Base-by-base conservation (phyloP, 2,329 filamentous ascomycete genomes). In the Didymella pinodella region DNA sequence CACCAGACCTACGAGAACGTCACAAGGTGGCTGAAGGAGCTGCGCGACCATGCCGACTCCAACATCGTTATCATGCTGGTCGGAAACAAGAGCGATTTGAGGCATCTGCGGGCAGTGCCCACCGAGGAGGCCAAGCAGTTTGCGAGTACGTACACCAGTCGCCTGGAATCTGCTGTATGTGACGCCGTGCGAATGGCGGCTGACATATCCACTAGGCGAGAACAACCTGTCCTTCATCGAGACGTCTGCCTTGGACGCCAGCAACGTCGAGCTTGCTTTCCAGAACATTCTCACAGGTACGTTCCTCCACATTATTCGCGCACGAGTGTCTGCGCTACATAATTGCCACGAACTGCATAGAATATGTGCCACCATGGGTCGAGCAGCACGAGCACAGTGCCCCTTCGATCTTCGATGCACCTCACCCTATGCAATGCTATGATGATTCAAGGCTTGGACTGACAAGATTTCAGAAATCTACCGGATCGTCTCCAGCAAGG, bases 21-120 rank as follows among this genome's bases (percentile, higher is more conserved):
- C 75, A 97, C 93, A 68, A 88, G 96, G 82, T 99, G 95, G 95
- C 83, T 99, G 84, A 99, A 98, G 84, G 95, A 99, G 85, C 86
- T 99, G 76, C 89, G 95, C 73, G 95, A 97, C 77, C 93, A 99
- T 81, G 95, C 95, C 71, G 95, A 99, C 79, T 93, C 93, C 74
- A 98, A 98, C 83, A 97, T 98, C 74, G 93, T 99, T 74, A 99
- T 99, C 79, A 99, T 99, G 95, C 85, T 99, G 74, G 95, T 98
- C 56, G 95, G 95, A 80, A 99, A 99, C 88, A 99, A 99, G 90
- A 98, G 93, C 81, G 95, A 99, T 96, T 90, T 98, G 90, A 91
- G 93, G 81, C 95, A 99, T 82, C 85, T 99, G 76, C 88, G 95
- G 78, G 95, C 95, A 67, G 95, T 99, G 68, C 93, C 95, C 50